Conservation (phyloP, 331 rosid species). For the Dryas integrifolia region DNA sequence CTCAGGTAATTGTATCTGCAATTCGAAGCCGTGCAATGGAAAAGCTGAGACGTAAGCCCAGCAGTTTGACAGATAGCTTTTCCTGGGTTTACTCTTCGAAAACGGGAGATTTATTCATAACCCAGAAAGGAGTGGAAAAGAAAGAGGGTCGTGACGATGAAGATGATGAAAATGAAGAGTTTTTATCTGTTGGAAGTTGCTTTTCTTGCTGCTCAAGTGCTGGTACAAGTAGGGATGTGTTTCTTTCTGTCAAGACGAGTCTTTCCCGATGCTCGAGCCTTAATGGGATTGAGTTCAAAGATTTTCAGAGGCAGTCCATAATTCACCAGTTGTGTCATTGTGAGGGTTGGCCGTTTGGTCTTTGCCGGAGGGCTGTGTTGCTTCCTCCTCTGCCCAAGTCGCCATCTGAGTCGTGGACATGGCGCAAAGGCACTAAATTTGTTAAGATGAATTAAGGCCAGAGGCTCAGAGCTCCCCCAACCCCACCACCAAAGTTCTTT, state of each 20-base stretch:
- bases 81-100: slow-evolving; percentile 56
- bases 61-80: slow-evolving; percentile 40
- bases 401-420: slow-evolving; percentile 73
- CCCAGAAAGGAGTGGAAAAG: slow-evolving; percentile 29
- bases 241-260: slow-evolving; percentile 65
- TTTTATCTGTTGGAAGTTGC: slow-evolving; percentile 61
- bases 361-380: slow-evolving; percentile 60
- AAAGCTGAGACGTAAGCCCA: slow-evolving; percentile 50
- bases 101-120: slow-evolving; percentile 49
- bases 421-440: slow-evolving; percentile 46
- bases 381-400: slow-evolving; percentile 87
- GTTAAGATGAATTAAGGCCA: slow-evolving; percentile 32
- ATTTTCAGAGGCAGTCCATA: slow-evolving; percentile 50
- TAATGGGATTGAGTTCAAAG: slow-evolving; percentile 46
- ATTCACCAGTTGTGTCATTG: slow-evolving; percentile 76
- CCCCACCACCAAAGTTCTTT: not conserved
- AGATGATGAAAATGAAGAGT: slow-evolving; percentile 50
- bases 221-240: slow-evolving; percentile 52
- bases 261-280: slow-evolving; percentile 62
- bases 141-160: slow-evolving; percentile 29
- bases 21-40: slow-evolving; percentile 69
- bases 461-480: slow-evolving; percentile 7
- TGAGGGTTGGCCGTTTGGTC: slow-evolving; percentile 88
- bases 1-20: slow-evolving; percentile 64
- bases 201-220: slow-evolving; percentile 63